Base-by-base conservation (phyloP, 345 rosid genomes). In the Hypericum perforatum region DNA sequence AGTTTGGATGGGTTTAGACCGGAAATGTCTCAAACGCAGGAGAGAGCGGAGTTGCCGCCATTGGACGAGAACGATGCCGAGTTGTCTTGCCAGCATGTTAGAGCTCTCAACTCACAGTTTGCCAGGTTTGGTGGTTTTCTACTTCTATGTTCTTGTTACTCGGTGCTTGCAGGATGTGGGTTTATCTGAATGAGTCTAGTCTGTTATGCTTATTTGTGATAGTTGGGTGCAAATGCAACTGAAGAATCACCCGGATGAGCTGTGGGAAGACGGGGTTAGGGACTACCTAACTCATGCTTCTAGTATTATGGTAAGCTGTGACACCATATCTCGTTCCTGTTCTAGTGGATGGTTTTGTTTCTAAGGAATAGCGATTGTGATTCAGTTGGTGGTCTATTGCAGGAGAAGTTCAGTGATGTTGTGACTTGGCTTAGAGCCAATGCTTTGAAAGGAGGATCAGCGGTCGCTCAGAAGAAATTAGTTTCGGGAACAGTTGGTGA, bases 221-320 rank as follows among this genome's bases (percentile, higher is more conserved):
- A 92, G 98, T 64, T 92, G 96, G 95, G 94, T 88, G 73, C 98
- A 92, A 66, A 54, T 67, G 45, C 95, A 92, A 72, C 70, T 92
- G 58, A 92, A 80, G 81, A 77, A 85, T 65, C 95, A 85, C 54
- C 94, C 96, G 29, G 89, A 92, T 74, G 98, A 88, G 84, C 94
- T 92, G 56, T 88, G 98, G 98, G 91, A 88, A 66, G 94, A 88
- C 76, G 98, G 94, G 36, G 65, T 80, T 64, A 71, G 54, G 40
- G 96, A 85, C 62, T 92, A 92, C 69, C 70, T 80, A 63, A 63
- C 71, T 72, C 94, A 88, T 82, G 74, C 95, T 42, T 83, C 95
- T 40, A 61, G 74, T 52, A 82, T 85, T 55, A 70, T 76, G 94
- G 96, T 92, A 78, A 22, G 11, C 43, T 16, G 48, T 49, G 37